Base-by-base conservation (phyloP, 2,329 filamentous ascomycete species). In the Penicillium concentricum region DNA sequence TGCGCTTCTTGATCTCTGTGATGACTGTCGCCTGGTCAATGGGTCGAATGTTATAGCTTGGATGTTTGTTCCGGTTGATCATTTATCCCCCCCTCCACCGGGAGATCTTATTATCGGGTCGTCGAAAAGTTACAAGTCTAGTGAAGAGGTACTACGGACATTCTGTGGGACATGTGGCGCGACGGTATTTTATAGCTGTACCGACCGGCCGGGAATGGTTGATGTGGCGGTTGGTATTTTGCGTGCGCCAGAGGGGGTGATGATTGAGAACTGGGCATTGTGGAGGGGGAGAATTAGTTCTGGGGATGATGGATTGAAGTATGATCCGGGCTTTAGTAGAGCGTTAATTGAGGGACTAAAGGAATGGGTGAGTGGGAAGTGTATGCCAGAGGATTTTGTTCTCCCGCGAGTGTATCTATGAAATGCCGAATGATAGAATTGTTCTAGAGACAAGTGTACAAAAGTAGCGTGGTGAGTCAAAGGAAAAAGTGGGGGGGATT, bases 111-210 rank as follows among this genome's bases (percentile, higher is more conserved):
- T 58, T 3, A 74, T 78, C 35, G 76, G 77, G 5, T 74, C 74
- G 2, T 62, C 74, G 28, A 78, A 76, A 57, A 56, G 57, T 3
- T 80, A 78, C 58, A 56, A 60, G 8, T 79, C 74, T 5, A 76
- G 72, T 2, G 16, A 60, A 1, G 69, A 62, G 3, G 74, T 76
- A 6, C 62, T 65, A 15, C 69, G 78, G 30, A 73, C 72, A 13
- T 81, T 81, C 63, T 82, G 79, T 61, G 70, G 72, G 5, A 68
- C 41, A 0, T 82, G 79, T 59, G 79, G 78, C 0, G 79, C 79
- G 7, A 74, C 68, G 2, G 72, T 79, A 4, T 78, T 77, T 51
- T 80, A 73, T 56, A 57, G 60, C 20, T 67, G 64, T 30, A 66
- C 70, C n/a, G 72, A 72, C 5, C 62, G 77, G 51, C 66, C 67